Conservation (phyloP, 768 basidiomycete genomes). For the Pulveroboletus sp. region DNA sequence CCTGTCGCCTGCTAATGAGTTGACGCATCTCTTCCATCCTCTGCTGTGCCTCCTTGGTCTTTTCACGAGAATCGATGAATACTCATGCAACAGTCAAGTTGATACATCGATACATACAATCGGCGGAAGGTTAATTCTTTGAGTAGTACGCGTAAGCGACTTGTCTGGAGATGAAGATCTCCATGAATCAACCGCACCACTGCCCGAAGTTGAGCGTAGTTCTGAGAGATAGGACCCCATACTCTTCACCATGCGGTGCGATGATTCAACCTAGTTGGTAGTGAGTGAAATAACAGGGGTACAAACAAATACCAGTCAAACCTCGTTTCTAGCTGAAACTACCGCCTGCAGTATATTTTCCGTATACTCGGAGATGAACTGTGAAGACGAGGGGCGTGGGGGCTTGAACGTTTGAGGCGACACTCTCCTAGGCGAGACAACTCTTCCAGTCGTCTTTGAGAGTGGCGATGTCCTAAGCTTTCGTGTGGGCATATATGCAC, state of each 20-base stretch:
- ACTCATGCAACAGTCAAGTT: constrained; percentile 2
- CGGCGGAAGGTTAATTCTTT: constrained; percentile 35
- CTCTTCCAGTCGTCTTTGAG: constrained; percentile 38
- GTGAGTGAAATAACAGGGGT: constrained; percentile 2
- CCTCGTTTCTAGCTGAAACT: constrained; percentile 61
- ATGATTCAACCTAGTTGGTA: constrained; percentile 56
- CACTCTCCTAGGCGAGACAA: constrained; percentile 47
- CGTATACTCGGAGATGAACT: constrained; percentile 33
- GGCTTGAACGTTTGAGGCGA: constrained; percentile 49
- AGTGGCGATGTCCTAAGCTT: constrained; percentile 50
- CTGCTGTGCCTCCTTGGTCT: constrained; percentile 74
- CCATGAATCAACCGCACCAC: constrained; percentile 33
- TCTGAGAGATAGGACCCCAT: constrained; percentile 67
- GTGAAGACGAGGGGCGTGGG: constrained; percentile 20
- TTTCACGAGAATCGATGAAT: constrained; percentile 25
- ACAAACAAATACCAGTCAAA: constrained; percentile 26
- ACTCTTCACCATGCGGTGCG: constrained; percentile 66
- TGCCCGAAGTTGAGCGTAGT: constrained; percentile 17
- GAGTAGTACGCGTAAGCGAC: constrained; percentile 40
- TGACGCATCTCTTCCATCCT: constrained; percentile 82
- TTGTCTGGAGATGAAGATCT: constrained; percentile 59
- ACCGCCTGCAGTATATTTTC: constrained; percentile 47
- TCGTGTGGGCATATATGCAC: constrained; percentile 32
- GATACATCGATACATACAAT: constrained; percentile 34
- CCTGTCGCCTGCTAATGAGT: constrained; percentile 58